phyloP scores from a whole-genome alignment of 805 yeast species.

The Torulaspora franciscae region DNA sequence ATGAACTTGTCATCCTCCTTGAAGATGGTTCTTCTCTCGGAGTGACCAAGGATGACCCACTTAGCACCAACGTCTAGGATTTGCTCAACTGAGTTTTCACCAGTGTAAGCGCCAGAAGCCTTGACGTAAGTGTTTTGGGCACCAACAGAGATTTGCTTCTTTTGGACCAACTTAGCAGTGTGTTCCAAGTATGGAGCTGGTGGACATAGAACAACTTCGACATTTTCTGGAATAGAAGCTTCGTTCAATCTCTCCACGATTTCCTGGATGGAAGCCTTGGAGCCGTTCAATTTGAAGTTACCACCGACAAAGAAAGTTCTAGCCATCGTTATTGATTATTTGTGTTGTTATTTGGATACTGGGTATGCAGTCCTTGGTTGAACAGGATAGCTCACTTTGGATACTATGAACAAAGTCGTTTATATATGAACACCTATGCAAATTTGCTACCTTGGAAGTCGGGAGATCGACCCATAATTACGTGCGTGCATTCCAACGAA shows the following conservation, averaged over 20 bases:
- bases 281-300: conserved; percentile 98
- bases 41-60: conserved; percentile 97
- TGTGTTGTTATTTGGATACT: conserved; percentile 1
- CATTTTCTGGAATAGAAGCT: conserved; percentile 67
- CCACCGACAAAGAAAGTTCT: conserved; percentile 97
- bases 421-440: conserved; percentile 2
- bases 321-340: conserved; percentile 44
- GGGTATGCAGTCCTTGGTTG: background rate
- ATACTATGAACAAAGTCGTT: background rate
- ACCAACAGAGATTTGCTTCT: conserved; percentile 69
- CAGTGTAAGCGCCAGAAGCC: conserved; percentile 95
- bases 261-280: conserved; percentile 74
- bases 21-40: conserved; percentile 95
- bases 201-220: conserved; percentile 93
- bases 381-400: background rate
- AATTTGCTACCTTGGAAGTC: background rate
- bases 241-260: conserved; percentile 80
- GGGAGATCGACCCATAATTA: conserved; percentile 4
- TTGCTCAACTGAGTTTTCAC: conserved; percentile 87
- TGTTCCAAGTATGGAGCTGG: conserved; percentile 88
- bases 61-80: conserved; percentile 86
- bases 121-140: conserved; percentile 89
- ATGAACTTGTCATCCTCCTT: conserved; percentile 85
- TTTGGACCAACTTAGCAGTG: conserved; percentile 64
- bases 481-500: conserved; percentile 1